Conservation (phyloP, 2,329 filamentous ascomycete species). For the Apiospora marii region DNA sequence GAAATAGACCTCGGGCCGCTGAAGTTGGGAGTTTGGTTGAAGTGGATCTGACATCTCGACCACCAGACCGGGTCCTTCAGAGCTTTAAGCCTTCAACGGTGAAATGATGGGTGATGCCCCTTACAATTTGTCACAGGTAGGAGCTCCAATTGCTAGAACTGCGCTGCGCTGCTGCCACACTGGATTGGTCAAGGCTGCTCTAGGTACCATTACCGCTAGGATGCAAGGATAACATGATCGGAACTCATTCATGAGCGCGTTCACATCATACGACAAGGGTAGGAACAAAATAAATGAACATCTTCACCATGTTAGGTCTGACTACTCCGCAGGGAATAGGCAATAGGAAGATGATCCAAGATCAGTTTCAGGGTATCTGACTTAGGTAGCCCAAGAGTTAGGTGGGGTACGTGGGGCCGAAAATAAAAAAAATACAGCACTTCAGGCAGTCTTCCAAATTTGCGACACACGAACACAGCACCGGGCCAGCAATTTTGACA, state of each 20-base stretch:
- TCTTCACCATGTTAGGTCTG: not conserved
- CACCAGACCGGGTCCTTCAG: no score
- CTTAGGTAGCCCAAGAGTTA: not conserved
- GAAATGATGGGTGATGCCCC: no score
- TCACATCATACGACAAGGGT: not conserved
- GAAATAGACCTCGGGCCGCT: no score
- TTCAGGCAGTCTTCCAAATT: not conserved
- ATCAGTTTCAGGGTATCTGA: not conserved
- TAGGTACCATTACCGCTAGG: not conserved
- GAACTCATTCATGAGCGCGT: no score
- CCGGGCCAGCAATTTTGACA: not conserved
- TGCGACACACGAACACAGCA: not conserved
- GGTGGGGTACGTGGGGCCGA: not conserved
- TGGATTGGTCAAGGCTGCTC: no score
- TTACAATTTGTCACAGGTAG: no score
- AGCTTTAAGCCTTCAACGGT: no score
- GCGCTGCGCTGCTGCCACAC: no score
- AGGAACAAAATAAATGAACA: not conserved
- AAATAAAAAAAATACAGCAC: conserved; percentile 16
- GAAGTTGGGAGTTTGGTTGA: no score
- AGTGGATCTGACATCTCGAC: no score
- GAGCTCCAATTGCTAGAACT: no score
- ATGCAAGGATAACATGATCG: not conserved
- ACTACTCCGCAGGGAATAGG: not conserved
- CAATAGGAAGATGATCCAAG: not conserved